Conservation (phyloP, 2,329 filamentous ascomycete genomes). For the Penicillium sp. region DNA sequence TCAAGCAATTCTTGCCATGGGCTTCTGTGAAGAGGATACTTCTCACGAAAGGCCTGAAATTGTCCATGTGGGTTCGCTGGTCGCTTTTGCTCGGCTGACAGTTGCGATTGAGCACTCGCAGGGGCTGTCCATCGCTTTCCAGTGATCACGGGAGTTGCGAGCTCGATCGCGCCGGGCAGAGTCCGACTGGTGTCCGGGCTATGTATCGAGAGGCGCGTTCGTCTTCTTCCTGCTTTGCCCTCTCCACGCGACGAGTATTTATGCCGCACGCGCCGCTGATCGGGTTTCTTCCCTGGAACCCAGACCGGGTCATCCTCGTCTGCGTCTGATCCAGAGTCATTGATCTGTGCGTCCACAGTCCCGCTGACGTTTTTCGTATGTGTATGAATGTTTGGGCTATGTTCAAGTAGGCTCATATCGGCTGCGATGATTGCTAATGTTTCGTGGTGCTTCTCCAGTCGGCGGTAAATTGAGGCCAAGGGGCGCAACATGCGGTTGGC, state of each 20-base stretch:
- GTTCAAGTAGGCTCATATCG: slow-evolving; percentile 24
- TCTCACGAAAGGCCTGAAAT: slow-evolving; percentile 29
- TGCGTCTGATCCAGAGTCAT: slow-evolving; percentile 35
- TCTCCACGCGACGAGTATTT: slow-evolving; percentile 41
- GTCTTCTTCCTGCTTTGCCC: slow-evolving; percentile 24
- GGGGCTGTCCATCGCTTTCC: slow-evolving; percentile 33
- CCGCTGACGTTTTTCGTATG: slow-evolving; percentile 9
- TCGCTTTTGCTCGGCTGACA: slow-evolving; percentile 13
- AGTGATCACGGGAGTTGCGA: slow-evolving; percentile 46
- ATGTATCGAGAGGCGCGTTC: slow-evolving; percentile 34
- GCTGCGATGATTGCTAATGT: slow-evolving; percentile 31
- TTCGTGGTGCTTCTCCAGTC: slow-evolving; percentile 45
- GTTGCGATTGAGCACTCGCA: slow-evolving; percentile 25
- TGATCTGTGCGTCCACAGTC: slow-evolving; percentile 4
- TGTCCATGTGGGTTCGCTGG: slow-evolving; percentile 13
- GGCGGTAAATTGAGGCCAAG: slow-evolving; percentile 42
- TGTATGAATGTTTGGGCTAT: slow-evolving; percentile 2
- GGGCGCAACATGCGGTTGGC: slow-evolving; percentile 48
- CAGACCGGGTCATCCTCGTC: slow-evolving; percentile 43
- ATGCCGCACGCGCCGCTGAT: slow-evolving; percentile 38
- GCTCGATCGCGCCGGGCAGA: slow-evolving; percentile 44
- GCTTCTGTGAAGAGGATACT: slow-evolving; percentile 33
- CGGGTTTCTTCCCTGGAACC: slow-evolving; percentile 38
- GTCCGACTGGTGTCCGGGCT: slow-evolving; percentile 40
- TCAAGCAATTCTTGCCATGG: slow-evolving; percentile 40